A percentile compares a stretch with the other conserved stretches of the same genome.
phyloP scores from a whole-genome alignment of 108 stramenopile genomes.

The Cylindrotheca closterium region DNA sequence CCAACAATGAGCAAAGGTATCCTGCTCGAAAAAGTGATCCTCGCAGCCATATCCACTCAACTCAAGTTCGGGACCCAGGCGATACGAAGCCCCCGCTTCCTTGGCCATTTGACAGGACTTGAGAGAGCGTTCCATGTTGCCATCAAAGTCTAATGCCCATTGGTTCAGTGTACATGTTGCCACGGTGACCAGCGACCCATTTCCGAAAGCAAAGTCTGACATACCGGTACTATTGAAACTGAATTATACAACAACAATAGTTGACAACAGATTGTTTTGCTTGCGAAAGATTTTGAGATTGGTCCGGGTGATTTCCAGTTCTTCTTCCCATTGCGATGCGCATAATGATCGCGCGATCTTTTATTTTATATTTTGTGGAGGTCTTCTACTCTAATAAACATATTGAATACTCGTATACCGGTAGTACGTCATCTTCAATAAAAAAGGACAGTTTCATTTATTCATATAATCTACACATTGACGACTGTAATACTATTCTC shows the following conservation, averaged over 20 bases:
- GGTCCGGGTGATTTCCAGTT: not conserved
- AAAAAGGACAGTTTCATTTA: not conserved
- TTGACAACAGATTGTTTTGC: too few relatives aligned
- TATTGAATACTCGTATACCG: too few relatives aligned
- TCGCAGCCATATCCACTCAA: slow-evolving; percentile 97
- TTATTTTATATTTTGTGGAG: not conserved
- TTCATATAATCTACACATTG: not conserved
- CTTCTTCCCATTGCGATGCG: not conserved
- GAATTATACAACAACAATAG: not conserved
- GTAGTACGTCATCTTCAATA: not conserved
- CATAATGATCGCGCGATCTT: not conserved
- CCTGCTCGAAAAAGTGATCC: slow-evolving; percentile 96
- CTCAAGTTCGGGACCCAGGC: slow-evolving; percentile 97
- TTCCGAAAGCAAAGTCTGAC: not conserved
- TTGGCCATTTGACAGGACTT: slow-evolving; percentile 83
- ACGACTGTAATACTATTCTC: not conserved
- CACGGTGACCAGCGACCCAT: slow-evolving; percentile 65
- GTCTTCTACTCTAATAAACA: too few relatives aligned
- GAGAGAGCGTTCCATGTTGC: slow-evolving; percentile 83
- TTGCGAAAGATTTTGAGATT: too few relatives aligned
- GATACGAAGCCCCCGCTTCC: slow-evolving; percentile 79
- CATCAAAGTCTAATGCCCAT: slow-evolving; percentile 98
- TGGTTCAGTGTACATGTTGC: slow-evolving; percentile 98
- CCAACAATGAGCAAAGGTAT: slow-evolving; percentile 96
- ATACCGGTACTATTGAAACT: not conserved